Percentiles rank a stretch among this genome's conserved stretches.
Conservation (phyloP, 768 basidiomycete species). For the Udeniomyces megalosporus region DNA sequence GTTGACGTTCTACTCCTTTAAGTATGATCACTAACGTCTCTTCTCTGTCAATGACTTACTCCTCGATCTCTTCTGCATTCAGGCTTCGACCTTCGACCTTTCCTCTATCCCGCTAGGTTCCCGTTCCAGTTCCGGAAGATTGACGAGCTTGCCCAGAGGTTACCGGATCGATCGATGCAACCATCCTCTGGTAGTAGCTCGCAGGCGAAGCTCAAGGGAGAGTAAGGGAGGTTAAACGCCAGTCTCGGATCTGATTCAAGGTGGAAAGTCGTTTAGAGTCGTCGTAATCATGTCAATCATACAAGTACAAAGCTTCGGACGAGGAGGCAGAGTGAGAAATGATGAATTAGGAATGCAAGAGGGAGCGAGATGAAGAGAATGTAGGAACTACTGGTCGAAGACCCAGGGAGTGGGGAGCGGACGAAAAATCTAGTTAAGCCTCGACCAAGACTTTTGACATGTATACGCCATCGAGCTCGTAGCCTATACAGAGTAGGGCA, state of each 20-base stretch:
- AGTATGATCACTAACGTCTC: background rate
- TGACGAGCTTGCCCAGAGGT: slow-evolving; percentile 57
- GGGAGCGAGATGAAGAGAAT: no score
- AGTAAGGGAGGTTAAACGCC: no score
- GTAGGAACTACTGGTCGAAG: no score
- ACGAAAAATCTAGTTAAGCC: no score
- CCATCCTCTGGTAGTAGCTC: background rate
- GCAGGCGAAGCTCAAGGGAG: slow-evolving; percentile 4
- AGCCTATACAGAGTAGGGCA: no score
- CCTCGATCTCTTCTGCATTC: background rate
- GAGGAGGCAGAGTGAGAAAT: no score
- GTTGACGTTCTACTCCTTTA: background rate
- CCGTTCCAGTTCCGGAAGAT: slow-evolving; percentile 96
- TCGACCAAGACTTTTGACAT: slow-evolving; percentile 64
- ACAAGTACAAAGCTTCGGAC: no score
- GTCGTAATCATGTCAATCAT: no score
- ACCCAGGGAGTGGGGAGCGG: no score
- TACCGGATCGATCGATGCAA: slow-evolving; percentile 36
- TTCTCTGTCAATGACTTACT: background rate
- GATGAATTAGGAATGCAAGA: no score
- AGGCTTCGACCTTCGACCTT: slow-evolving; percentile 93
- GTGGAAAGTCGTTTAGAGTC: no score
- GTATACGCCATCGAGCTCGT: slow-evolving; percentile 88
- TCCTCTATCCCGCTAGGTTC: slow-evolving; percentile 87
- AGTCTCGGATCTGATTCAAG: no score